A percentile compares a stretch with the other conserved stretches of the same genome.
Evolutionary conservation across 179 eudicot genomes (phyloP).

Genomic region (Spinacia oleracea): DNA sequence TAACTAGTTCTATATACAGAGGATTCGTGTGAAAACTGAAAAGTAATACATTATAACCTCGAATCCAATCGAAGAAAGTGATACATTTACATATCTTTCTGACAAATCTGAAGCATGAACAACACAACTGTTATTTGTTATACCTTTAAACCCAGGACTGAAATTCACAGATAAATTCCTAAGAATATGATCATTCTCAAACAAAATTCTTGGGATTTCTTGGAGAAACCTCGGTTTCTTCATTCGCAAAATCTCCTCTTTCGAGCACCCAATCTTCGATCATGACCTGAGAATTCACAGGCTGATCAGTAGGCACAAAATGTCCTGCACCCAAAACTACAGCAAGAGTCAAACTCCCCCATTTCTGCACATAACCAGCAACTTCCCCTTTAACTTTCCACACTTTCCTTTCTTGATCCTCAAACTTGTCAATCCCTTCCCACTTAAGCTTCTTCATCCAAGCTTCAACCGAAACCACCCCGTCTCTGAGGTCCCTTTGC

Average conservation of each 20-base stretch:
- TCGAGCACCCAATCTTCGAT: conserved; percentile 71
- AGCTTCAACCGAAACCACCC: conserved; percentile 71
- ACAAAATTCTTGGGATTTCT: neutral
- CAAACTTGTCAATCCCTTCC: conserved; percentile 53
- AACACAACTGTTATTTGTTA: neutral
- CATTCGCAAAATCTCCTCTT: conserved; percentile 42
- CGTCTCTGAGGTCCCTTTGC: conserved; percentile 69
- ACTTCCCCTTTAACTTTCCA: conserved; percentile 58
- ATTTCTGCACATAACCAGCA: conserved; percentile 87
- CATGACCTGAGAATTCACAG: conserved; percentile 47
- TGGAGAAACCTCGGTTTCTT: neutral
- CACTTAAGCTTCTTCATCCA: conserved; percentile 65
- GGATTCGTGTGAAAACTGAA: too few relatives aligned
- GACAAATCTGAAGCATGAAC: neutral
- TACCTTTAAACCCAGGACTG: neutral
- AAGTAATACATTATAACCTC: too few relatives aligned
- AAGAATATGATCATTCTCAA: neutral
- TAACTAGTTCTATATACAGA: too few relatives aligned
- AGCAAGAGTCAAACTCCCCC: conserved; percentile 62
- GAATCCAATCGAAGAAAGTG: neutral
- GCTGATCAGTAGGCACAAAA: conserved; percentile 68
- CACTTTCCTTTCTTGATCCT: conserved; percentile 56
- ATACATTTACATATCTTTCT: neutral
- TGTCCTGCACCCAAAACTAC: conserved; percentile 85
- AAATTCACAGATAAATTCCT: neutral